Percentiles rank a stretch among this genome's conserved stretches.
phyloP scores from a whole-genome alignment of 2,329 filamentous ascomycete genomes.

The Alternaria dauci region DNA sequence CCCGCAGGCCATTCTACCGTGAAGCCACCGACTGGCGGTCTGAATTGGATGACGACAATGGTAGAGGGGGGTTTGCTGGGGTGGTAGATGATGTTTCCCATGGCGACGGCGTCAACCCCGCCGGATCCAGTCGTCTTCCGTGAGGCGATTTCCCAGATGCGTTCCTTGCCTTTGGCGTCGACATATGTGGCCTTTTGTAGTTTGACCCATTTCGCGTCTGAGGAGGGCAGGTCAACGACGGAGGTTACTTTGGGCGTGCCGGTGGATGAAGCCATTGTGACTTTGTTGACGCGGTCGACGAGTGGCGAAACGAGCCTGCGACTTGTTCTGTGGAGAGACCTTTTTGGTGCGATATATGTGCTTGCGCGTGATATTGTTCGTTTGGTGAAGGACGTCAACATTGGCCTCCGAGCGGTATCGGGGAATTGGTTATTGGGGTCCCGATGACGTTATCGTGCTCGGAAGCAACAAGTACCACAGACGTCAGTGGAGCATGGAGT shows the following conservation, averaged over 20 bases:
- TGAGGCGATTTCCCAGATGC: constrained; percentile 76
- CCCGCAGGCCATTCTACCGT: constrained; percentile 66
- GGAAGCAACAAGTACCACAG: not conserved
- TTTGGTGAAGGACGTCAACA: constrained; percentile 5
- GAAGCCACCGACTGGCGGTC: constrained; percentile 65
- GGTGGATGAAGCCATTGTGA: constrained; percentile 18
- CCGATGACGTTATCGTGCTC: constrained; percentile 12
- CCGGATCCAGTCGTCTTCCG: constrained; percentile 67
- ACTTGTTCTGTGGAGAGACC: not conserved
- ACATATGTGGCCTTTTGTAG: constrained; percentile 60
- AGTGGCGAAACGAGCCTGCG: constrained; percentile 4
- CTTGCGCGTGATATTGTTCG: constrained; percentile 1
- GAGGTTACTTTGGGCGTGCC: constrained; percentile 31
- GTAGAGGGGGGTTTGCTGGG: constrained; percentile 40
- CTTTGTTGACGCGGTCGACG: constrained; percentile 15
- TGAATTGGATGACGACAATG: constrained; percentile 60
- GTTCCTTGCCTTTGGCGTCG: constrained; percentile 64
- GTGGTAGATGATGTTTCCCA: constrained; percentile 68
- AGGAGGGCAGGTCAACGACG: constrained; percentile 31
- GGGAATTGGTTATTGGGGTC: not conserved
- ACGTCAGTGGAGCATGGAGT: not conserved
- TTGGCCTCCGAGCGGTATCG: constrained; percentile 4
- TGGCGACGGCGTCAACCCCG: constrained; percentile 70
- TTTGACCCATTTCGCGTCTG: constrained; percentile 39
- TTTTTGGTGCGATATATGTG: not conserved